Base-by-base conservation (phyloP, 2,329 filamentous ascomycete species). In the Arthrobotrys iridis region DNA sequence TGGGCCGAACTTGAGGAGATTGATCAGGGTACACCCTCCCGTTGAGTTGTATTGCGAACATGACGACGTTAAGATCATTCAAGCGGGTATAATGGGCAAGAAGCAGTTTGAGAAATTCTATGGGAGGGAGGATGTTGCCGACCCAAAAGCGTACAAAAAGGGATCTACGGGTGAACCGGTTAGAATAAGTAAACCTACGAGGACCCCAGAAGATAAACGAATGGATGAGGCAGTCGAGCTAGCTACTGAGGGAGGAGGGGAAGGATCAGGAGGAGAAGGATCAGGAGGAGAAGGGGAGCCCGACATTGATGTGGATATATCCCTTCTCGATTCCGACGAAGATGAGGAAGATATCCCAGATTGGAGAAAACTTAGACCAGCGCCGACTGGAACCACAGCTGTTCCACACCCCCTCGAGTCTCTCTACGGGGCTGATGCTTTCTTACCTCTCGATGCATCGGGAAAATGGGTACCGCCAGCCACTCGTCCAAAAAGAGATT, bases 61-160 rank as follows among this genome's bases (percentile, higher is more conserved):
- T 2, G 57, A 74, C 5, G 55, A 59, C 18, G 30, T 2, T 2
- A 52, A 46, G 28, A 15, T 48, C 10, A 63, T 18, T 7, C 52
- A 57, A 7, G 55, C 46, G 13, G 43, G 11, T 5, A 40, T 74
- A 6, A 74, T 74, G 70, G 70, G 70, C 2, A 58, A 63, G 22
- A 13, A 28, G 2, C 35, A 74, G 15, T 74, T 62, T 24, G 0
- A 30, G 8, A 6, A 30, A 26, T 3, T 28, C 5, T 74, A 74
- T 28, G 45, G 35, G 0, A 58, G 13, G 11, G 13, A 52, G 8
- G 70, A 74, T 50, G 37, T 57, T 7, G 24, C 18, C 11, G 43
- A n/a, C 37, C 28, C 15, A 22, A 57, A 15, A 10, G 33, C 7
- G 26, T 13, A n/a, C 22, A 20, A 26, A 26, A 10, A 15, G 13